Percentiles rank a stretch among this genome's conserved stretches.
phyloP scores from a whole-genome alignment of 2,329 filamentous ascomycete genomes.

The Coniochaeta sp. region DNA sequence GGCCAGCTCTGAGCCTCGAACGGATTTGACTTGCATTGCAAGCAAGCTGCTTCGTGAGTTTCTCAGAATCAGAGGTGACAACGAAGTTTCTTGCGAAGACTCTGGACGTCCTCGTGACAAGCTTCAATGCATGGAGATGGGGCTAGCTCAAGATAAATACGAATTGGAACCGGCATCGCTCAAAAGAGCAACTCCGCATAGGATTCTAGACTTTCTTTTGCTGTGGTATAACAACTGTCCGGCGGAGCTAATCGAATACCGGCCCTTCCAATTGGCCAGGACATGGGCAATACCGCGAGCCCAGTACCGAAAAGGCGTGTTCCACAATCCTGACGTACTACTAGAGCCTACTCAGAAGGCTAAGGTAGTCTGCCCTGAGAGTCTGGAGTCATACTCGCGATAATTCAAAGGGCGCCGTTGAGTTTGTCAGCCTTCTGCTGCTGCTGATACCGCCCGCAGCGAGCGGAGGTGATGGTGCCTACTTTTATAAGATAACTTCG shows the following conservation, averaged over 20 bases:
- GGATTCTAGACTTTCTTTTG: neutral
- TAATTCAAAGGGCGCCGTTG: neutral
- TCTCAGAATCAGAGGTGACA: too few species aligned
- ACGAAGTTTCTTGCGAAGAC: neutral
- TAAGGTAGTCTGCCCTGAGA: too few species aligned
- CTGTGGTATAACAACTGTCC: too few species aligned
- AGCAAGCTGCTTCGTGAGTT: neutral
- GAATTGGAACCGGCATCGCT: neutral
- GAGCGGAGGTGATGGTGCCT: neutral
- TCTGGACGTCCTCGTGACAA: neutral
- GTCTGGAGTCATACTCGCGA: too few species aligned
- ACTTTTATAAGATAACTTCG: neutral
- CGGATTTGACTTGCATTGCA: too few species aligned
- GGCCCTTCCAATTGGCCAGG: neutral
- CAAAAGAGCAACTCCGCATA: neutral
- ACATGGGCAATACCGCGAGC: neutral
- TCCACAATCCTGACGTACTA: too few species aligned
- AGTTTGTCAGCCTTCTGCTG: neutral
- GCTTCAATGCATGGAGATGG: neutral
- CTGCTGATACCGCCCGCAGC: neutral
- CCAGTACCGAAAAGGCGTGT: neutral
- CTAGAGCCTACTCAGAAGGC: too few species aligned
- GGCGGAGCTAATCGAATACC: neutral
- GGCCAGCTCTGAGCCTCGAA: neutral
- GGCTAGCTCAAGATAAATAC: neutral